Base-by-base conservation (phyloP, 106 monocot genomes). In the Allium fistulosum region DNA sequence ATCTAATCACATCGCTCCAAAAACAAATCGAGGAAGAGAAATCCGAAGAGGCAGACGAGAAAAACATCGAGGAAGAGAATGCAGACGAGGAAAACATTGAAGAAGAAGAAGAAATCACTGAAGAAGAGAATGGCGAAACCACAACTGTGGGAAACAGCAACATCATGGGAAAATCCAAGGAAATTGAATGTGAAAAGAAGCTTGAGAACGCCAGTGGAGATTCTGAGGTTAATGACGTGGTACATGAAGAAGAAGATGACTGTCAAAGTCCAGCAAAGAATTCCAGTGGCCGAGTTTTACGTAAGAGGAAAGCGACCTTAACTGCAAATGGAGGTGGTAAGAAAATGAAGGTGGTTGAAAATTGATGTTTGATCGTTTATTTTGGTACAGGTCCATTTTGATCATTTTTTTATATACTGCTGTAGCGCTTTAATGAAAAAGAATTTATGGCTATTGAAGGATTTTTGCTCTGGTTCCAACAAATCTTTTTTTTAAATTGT, bases 31-130 rank as follows among this genome's bases (percentile, higher is more conserved):
- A n/a, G n/a, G n/a, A n/a, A n/a, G n/a, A n/a, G n/a, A n/a, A n/a
- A n/a, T n/a, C n/a, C n/a, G n/a, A n/a, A n/a, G n/a, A n/a, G n/a
- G n/a, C n/a, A n/a, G n/a, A n/a, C n/a, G n/a, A n/a, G n/a, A n/a
- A n/a, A n/a, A n/a, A n/a, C n/a, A n/a, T n/a, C n/a, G n/a, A n/a
- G n/a, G 68, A 87, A 90, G 11, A 68, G 87, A 75, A 95, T 83
- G 84, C 77, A 88, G 68, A 52, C 88, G 68, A 95, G 90, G 17
- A 88, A 88, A 63, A 75, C 82, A 11, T 75, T 95, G 15, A 71
- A 91, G 51, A 56, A 52, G 5, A 74, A 88, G 67, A 64, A 52
- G 9, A n/a, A n/a, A n/a, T n/a, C n/a, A n/a, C n/a, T n/a, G 71
- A 79, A 28, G 77, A 87, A 45, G 85, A 85, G 60, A 71, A 18